Conservation (phyloP, 352 stramenopile genomes). For the Lagenidium sp. region DNA sequence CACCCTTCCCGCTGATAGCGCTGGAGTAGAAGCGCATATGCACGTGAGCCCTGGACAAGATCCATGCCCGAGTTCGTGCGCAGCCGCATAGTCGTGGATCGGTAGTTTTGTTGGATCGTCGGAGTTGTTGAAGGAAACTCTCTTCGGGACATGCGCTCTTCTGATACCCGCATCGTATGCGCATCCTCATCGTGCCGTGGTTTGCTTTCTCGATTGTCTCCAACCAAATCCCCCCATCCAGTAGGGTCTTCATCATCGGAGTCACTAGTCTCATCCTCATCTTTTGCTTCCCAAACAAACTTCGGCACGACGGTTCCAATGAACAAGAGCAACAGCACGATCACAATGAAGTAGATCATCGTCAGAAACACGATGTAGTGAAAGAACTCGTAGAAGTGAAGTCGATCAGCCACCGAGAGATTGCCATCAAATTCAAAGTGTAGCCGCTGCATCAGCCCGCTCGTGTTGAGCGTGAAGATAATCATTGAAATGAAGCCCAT, state of each 20-base stretch:
- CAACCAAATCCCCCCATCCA: too few species aligned
- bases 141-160: not conserved
- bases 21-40: slow-evolving; percentile 66
- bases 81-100: slow-evolving; percentile 14
- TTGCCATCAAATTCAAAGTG: slow-evolving; percentile 28
- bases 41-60: slow-evolving; percentile 56
- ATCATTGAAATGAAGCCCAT: slow-evolving; percentile 85
- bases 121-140: too few species aligned
- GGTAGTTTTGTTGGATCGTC: too few species aligned
- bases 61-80: slow-evolving; percentile 64
- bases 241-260: slow-evolving; percentile 5
- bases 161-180: not conserved
- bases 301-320: slow-evolving; percentile 78
- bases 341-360: slow-evolving; percentile 87
- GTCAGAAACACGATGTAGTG: slow-evolving; percentile 87
- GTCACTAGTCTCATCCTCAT: slow-evolving; percentile 7
- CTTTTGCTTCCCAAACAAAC: slow-evolving; percentile 55
- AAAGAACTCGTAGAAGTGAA: slow-evolving; percentile 88
- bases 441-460: slow-evolving; percentile 40
- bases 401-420: slow-evolving; percentile 45
- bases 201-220: slow-evolving; percentile 4
- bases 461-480: slow-evolving; percentile 85
- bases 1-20: slow-evolving; percentile 75
- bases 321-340: slow-evolving; percentile 76
- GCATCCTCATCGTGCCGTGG: slow-evolving; percentile 10